Evolutionary conservation across 371 early-diverging fungal species (phyloP).

Genomic region (Mucor lusitanicus): DNA sequence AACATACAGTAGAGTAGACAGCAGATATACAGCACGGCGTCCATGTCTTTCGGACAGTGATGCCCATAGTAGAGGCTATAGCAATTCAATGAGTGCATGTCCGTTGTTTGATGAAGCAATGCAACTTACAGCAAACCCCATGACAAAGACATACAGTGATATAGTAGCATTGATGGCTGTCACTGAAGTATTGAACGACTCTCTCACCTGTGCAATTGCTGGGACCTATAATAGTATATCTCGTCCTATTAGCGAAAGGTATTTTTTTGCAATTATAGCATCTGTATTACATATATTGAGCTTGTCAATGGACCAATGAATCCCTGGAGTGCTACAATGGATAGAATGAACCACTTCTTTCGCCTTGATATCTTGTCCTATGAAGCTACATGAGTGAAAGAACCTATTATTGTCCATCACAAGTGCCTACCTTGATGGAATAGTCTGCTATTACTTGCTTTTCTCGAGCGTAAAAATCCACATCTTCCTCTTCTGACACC

Average conservation of each 20-base stretch:
- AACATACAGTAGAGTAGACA: conserved; percentile 57
- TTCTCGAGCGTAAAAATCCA: not conserved
- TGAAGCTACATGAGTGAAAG: not conserved
- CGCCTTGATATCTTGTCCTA: conserved; percentile 12
- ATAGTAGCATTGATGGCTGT: conserved; percentile 48
- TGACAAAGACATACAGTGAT: conserved; percentile 43
- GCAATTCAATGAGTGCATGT: not conserved
- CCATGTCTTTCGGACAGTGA: conserved; percentile 68
- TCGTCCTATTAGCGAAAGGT: not conserved
- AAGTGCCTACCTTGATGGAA: conserved; percentile 6
- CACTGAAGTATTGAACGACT: conserved; percentile 30
- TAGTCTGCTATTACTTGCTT: not conserved
- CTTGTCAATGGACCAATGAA: conserved; percentile 53
- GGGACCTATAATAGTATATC: conserved; percentile 45
- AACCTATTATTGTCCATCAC: not conserved
- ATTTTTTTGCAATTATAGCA: not conserved
- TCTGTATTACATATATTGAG: conserved; percentile 41
- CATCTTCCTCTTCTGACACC: not conserved
- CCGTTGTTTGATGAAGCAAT: not conserved
- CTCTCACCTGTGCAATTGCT: conserved; percentile 41
- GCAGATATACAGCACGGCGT: conserved; percentile 65
- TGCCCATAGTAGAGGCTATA: conserved; percentile 73
- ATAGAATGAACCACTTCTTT: conserved; percentile 41
- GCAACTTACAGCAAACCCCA: conserved; percentile 40
- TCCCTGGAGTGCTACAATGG: conserved; percentile 47